phyloP scores from a whole-genome alignment of 768 basidiomycete species.

The Amanita inopinata region DNA sequence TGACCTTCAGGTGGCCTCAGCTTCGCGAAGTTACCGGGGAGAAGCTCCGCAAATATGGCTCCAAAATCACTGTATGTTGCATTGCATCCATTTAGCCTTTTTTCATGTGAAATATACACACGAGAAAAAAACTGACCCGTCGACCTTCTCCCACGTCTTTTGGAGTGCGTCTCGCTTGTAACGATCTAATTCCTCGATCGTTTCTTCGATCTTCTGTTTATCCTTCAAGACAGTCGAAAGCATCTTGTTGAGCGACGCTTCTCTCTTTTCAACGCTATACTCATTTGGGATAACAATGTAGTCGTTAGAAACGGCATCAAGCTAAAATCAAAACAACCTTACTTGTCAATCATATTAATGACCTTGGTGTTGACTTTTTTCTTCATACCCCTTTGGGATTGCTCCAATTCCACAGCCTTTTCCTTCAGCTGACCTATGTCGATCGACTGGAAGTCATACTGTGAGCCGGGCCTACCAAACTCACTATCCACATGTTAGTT shows the following conservation, averaged over 20 bases:
- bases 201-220: constrained; percentile 90
- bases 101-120: not conserved
- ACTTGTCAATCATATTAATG: constrained; percentile 94
- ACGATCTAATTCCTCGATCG: constrained; percentile 84
- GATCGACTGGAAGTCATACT: constrained; percentile 67
- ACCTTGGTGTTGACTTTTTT: constrained; percentile 95
- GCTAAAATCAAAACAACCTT: constrained; percentile 19
- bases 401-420: constrained; percentile 66
- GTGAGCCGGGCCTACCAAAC: constrained; percentile 75
- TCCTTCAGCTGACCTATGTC: constrained; percentile 52
- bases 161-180: constrained; percentile 91
- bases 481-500: constrained; percentile 33
- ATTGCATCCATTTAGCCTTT: not conserved
- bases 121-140: constrained; percentile 46
- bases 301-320: not conserved
- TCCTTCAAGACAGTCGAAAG: constrained; percentile 82
- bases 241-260: constrained; percentile 80
- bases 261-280: constrained; percentile 86
- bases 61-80: constrained; percentile 89
- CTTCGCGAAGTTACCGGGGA: constrained; percentile 96
- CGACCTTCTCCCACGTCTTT: constrained; percentile 96
- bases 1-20: constrained; percentile 88
- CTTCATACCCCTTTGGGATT: constrained; percentile 78
- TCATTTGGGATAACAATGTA: not conserved
- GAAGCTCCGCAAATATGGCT: constrained; percentile 86